These are phyloP conservation scores for Phialemoniopsis sp. DNA, from an alignment of 2,329 filamentous ascomycete species.

Conservation along the genomic window DNA sequence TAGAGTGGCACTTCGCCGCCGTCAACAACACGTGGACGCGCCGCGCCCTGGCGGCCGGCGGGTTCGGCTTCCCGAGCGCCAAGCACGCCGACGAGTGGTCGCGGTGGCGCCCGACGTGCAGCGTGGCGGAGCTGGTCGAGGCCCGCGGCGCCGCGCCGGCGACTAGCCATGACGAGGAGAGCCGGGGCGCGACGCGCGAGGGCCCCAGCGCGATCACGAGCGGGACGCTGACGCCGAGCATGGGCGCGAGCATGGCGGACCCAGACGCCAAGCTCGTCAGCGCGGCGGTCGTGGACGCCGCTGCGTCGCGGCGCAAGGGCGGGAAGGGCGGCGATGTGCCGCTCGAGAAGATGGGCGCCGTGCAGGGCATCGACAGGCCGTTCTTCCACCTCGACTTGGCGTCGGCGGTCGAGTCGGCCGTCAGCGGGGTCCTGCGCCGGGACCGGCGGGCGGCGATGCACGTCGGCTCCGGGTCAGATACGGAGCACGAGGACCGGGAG, in stretches of 20 bases:
- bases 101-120: too few species aligned
- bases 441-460: background rate
- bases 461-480: too few species aligned
- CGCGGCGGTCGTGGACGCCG: constrained; percentile 15
- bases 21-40: constrained; percentile 52
- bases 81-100: too few species aligned
- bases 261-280: background rate
- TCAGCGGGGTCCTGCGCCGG: background rate
- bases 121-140: too few species aligned
- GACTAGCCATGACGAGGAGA: too few species aligned
- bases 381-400: constrained; percentile 4
- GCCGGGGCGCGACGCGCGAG: too few species aligned
- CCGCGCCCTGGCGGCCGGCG: constrained; percentile 48
- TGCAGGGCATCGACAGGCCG: constrained; percentile 1
- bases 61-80: constrained; percentile 34
- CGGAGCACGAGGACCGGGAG: too few species aligned
- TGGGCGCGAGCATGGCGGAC: background rate
- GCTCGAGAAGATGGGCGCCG: constrained; percentile 51
- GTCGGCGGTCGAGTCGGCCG: constrained; percentile 1
- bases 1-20: constrained; percentile 48
- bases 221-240: background rate
- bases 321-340: constrained; percentile 51
- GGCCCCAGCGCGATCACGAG: too few species aligned
- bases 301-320: constrained; percentile 22
- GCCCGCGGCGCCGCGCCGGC: too few species aligned